Evolutionary conservation across 2,329 filamentous ascomycete genomes (phyloP), one percentile per base, ranked within the genome.

Genomic region (Hypocreales sp.): DNA sequence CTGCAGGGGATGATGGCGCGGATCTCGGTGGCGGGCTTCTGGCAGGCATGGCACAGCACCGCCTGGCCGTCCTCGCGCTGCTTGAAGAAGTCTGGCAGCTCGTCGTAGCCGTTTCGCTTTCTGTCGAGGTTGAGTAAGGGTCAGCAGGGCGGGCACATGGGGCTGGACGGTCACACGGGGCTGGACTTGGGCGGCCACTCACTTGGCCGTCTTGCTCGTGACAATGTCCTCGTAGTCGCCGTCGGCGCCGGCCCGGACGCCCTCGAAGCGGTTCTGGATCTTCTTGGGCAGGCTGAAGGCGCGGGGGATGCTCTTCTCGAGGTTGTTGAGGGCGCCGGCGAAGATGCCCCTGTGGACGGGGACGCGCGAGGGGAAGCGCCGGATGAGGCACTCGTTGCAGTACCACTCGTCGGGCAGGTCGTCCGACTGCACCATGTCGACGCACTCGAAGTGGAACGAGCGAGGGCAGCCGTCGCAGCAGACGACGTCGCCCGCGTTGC

Each of bases 381-480:
- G 55, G 32, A 63, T 60, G 29, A 66, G 54, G 49, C 79, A 86
- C 37, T 70, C 66, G 41, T 80, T 78, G 56, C 87, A 95, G 50
- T 68, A 90, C 81, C 84, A 95, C 41, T 83, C 78, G 32, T 80
- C 72, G 8, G 76, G 74, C 32, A 77, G 60, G 29, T 64, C 61
- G 26, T 70, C 65, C 30, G 73, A 64, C 39, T 83, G 60, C 21
- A 82, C 78, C 35, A 87, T 84, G 50, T 92, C 79, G 39, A 90
- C 72, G 50, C 90, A 95, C 33, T 71, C 66, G 48, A 90, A 83
- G 53, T 95, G 90, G 54, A 92, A 94, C 5, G 86, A 82, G 39
- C 82, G 73, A 34, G 77, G 71, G 56, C 90, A 98, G 35, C 79
- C 81, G 56, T 95, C 90, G 53, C 90, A 98, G 56, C 86, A 94